Conservation (phyloP, 768 basidiomycete species). For the Exsudoporus frostii region DNA sequence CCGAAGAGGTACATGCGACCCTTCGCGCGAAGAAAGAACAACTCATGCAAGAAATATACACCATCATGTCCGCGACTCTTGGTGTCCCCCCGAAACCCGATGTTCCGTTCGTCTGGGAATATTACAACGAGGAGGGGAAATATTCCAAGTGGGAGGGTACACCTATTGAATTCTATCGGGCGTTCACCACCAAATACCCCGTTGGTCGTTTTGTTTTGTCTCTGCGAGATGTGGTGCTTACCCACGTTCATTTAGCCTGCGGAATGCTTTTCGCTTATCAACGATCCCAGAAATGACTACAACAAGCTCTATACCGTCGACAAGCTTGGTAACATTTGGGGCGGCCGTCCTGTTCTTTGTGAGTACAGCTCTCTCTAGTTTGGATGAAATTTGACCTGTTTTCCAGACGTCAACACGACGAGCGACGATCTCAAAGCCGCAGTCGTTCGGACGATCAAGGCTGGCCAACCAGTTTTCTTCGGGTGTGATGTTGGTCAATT, state of each 20-base stretch:
- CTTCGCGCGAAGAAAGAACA: slow-evolving; percentile 83
- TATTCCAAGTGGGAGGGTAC: slow-evolving; percentile 74
- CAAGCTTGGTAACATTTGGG: slow-evolving; percentile 91
- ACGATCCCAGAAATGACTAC: slow-evolving; percentile 88
- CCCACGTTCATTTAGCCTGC: slow-evolving; percentile 41
- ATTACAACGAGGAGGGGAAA: slow-evolving; percentile 78
- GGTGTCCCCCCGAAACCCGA: slow-evolving; percentile 80
- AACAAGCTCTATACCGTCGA: slow-evolving; percentile 86
- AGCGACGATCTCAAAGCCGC: slow-evolving; percentile 76
- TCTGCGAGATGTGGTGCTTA: not conserved
- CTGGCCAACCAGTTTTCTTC: slow-evolving; percentile 89
- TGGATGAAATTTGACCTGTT: not conserved
- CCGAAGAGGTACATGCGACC: slow-evolving; percentile 45
- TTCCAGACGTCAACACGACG: slow-evolving; percentile 83
- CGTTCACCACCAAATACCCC: slow-evolving; percentile 55
- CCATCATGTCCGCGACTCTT: slow-evolving; percentile 78
- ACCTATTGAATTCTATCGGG: slow-evolving; percentile 73
- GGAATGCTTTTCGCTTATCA: slow-evolving; percentile 89
- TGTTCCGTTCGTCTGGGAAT: slow-evolving; percentile 82
- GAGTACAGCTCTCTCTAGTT: slow-evolving; percentile 23
- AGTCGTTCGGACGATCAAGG: slow-evolving; percentile 83
- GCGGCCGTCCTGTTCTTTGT: slow-evolving; percentile 83
- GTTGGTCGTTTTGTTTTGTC: slow-evolving; percentile 35
- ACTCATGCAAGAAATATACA: slow-evolving; percentile 81
- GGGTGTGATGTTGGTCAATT: slow-evolving; percentile 95